These are phyloP conservation scores for Cutaneotrichosporon sp. DNA, from an alignment of 1,284 basidiomycete species.

Conservation along the genomic window DNA sequence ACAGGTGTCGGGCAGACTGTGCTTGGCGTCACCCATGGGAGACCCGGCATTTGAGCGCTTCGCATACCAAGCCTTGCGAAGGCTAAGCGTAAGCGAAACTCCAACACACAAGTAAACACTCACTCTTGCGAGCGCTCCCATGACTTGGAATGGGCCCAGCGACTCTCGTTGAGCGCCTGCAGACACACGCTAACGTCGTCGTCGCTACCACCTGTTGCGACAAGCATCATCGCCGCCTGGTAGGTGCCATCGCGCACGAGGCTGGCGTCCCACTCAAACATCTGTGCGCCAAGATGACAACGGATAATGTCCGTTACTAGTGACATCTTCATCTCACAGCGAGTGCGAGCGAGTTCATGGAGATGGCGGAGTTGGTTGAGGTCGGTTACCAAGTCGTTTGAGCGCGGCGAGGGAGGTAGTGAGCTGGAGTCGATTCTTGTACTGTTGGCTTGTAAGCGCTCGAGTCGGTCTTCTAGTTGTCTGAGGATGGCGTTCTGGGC, in stretches of 20 bases:
- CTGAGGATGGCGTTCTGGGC: slow-evolving; percentile 50
- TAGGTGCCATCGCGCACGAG: slow-evolving; percentile 65
- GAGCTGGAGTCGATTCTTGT: not conserved
- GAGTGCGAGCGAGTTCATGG: slow-evolving; percentile 60
- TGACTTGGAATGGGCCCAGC: slow-evolving; percentile 73
- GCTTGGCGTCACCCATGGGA: not conserved
- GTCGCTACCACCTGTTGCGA: slow-evolving; percentile 60
- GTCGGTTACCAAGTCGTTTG: slow-evolving; percentile 10
- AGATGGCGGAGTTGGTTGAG: slow-evolving; percentile 48
- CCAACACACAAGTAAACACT: not conserved
- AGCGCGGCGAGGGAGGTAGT: slow-evolving; percentile 8
- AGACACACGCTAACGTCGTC: slow-evolving; percentile 71
- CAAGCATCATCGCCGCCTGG: slow-evolving; percentile 71
- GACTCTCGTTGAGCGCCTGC: slow-evolving; percentile 69
- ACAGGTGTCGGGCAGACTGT: not conserved
- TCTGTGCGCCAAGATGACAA: slow-evolving; percentile 49
- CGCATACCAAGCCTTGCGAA: slow-evolving; percentile 10
- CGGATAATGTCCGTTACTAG: slow-evolving; percentile 61
- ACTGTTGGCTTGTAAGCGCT: slow-evolving; percentile 13
- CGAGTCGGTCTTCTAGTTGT: slow-evolving; percentile 44
- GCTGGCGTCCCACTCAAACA: slow-evolving; percentile 78
- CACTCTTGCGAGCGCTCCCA: slow-evolving; percentile 59
- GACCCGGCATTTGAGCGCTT: not conserved
- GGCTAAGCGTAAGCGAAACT: not conserved
- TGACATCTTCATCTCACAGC: slow-evolving; percentile 55